Base-by-base conservation (phyloP, 75 land plant genomes). In the Sequoiadendron giganteum region DNA sequence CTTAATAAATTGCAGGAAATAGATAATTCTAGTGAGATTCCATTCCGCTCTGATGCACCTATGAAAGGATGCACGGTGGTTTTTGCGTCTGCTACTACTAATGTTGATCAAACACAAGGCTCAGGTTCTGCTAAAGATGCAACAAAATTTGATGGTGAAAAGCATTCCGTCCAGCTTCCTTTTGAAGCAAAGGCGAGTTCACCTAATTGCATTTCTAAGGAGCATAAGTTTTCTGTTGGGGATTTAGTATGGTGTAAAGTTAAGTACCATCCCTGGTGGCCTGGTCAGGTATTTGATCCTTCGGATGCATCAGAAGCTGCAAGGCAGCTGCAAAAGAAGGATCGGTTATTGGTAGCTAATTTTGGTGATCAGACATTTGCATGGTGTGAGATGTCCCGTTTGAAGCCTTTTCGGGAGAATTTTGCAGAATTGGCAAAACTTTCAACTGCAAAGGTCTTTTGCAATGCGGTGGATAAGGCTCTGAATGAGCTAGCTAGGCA, bases 361-460 rank as follows among this genome's bases (percentile, higher is more conserved):
- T 95, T 94, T 92, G 96, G 96, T 45, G 95, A 95, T 77, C 88
- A 88, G n/a, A 93, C 93, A 40, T 95, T 93, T 93, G 95, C 96
- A 73, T 95, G 96, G 96, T 88, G 87, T 88, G 93, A 95, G 58
- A 86, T 88, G 10, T 91, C 96, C 10, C 65, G 83, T 19, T 80
- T 95, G 85, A 94, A 88, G 87, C 90, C 90, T 28, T 95, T 94
- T 73, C 80, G 89, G 25, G 65, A 89, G 42, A 85, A 94, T 87
- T 95, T 95, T 88, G 80, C 90, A 48, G 91, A 90, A 72, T 85
- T 89, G 80, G 92, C 55, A 77, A 91, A 93, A 61, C 94, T 93
- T 18, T 91, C 91, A 86, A 89, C 72, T 84, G 76, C 83, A 2
- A 92, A 91, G 28, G 76, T 79, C 5, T 94, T 93, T 72, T 76